Evolutionary conservation across 192 early-diverging fungal genomes (phyloP).

Genomic region (Backusella liffmaniae): DNA sequence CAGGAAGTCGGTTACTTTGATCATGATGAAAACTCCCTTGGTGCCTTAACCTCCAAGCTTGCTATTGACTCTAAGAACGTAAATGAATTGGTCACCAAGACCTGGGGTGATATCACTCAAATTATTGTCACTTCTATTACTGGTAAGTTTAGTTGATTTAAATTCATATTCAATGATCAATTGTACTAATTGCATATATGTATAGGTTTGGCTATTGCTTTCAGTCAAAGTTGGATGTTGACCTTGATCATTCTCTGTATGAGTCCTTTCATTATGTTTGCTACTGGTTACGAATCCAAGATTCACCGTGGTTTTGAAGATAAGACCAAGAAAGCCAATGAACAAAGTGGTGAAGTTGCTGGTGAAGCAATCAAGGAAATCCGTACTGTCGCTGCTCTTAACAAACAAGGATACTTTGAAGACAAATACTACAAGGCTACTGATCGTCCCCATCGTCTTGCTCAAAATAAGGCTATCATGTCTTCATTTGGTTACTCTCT

Average conservation of each 20-base stretch:
- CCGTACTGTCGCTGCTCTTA: conserved; percentile 81
- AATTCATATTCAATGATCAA: conserved; percentile 11
- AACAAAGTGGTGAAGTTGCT: conserved; percentile 76
- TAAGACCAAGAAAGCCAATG: conserved; percentile 74
- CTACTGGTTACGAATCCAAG: conserved; percentile 54
- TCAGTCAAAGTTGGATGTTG: conserved; percentile 75
- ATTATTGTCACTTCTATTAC: conserved; percentile 35
- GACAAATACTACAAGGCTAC: conserved; percentile 61
- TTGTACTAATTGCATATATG: no score
- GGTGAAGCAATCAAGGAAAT: conserved; percentile 82
- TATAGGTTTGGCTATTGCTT: conserved; percentile 54
- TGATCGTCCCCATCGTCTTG: conserved; percentile 65
- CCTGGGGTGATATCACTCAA: conserved; percentile 34
- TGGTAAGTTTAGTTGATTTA: conserved; percentile 23
- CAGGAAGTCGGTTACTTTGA: conserved; percentile 93
- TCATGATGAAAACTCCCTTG: conserved; percentile 65
- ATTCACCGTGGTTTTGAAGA: conserved; percentile 57
- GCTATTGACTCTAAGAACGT: conserved; percentile 70
- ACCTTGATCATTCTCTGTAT: conserved; percentile 72
- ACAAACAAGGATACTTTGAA: conserved; percentile 69
- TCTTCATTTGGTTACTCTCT: conserved; percentile 71
- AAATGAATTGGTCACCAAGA: conserved; percentile 54
- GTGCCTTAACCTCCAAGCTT: conserved; percentile 77
- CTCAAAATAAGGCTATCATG: conserved; percentile 61
- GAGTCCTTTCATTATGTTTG: conserved; percentile 58